Base-by-base conservation (phyloP, 805 yeast genomes). In the Pichia cephalocereana region DNA sequence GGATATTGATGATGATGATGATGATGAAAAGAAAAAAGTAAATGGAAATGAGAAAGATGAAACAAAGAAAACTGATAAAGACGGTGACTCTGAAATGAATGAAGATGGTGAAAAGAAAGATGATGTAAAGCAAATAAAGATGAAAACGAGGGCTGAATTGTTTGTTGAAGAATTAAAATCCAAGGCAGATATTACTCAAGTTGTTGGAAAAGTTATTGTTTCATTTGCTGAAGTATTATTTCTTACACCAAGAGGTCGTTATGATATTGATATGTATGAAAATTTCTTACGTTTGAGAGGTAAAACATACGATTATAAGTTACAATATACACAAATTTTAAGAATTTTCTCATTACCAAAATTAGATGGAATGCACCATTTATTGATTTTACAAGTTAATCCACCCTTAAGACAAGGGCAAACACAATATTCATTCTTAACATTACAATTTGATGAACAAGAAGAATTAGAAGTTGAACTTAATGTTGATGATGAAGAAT, bases 351-450 rank as follows among this genome's bases (percentile, higher is more conserved):
- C 95, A 14, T 74, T 93, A 55, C 99, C 99, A 27, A 89, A 88
- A 62, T 89, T 96, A 0, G 99, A 93, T 65, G 97, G 89, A 52
- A 73, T 85, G 40, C 95, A 91, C 63, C 95, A 91, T 64, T 71
- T 90, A 55, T 73, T 93, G 62, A 83, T 93, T 8, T 70, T 91
- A 51, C 96, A 95, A 60, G 84, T 93, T 42, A 97, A 91, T 57
- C 99, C 99, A 27, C 99, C 99, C 2, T 72, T 93, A 54, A 82
- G 98, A 65, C 99, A 93, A 69, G 99, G 99, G 48, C 98, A 93
- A 69, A 93, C 99, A 0, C 79, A 96, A 51, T 91, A 93, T 61
- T 95, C 96, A 39, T 93, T 87, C 64, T 71, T 93, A 62, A 91
- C 89, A 14, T 68, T 91, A 64, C 99, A 93, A 69, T 87, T 93